A percentile compares a stretch with the other conserved stretches of the same genome.
Evolutionary conservation across 768 basidiomycete species (phyloP).

Genomic region (Lentinus tigrinus): DNA sequence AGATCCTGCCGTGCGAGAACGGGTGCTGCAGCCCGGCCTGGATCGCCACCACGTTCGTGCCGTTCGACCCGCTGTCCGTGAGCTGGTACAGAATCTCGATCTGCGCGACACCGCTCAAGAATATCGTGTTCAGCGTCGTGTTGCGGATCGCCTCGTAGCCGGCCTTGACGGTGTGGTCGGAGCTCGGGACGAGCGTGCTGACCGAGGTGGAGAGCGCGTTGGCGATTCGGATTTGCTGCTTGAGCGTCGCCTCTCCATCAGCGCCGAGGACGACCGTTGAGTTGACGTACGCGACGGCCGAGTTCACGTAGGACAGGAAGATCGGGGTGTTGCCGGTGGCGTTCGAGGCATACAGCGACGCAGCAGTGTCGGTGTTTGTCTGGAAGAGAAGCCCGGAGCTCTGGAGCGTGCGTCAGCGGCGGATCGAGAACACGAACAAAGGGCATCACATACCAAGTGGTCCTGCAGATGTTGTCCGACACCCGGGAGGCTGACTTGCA

Average conservation of each 20-base stretch:
- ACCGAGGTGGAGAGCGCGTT: conserved; percentile 31
- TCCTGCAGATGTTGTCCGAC: conserved; percentile 63
- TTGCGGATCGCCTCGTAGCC: conserved; percentile 60
- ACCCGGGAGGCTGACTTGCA: conserved; percentile 50
- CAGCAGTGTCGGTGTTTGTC: conserved; percentile 34
- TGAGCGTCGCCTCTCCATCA: conserved; percentile 31
- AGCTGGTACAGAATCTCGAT: conserved; percentile 55
- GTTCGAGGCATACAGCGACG: not conserved
- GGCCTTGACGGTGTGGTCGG: conserved; percentile 38
- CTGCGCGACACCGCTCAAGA: conserved; percentile 44
- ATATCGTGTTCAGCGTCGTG: conserved; percentile 38
- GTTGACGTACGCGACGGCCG: conserved; percentile 62
- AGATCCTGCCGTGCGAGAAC: conserved; percentile 61
- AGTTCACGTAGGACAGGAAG: conserved; percentile 62
- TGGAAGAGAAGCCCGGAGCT: conserved; percentile 38
- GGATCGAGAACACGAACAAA: not conserved
- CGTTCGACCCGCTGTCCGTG: conserved; percentile 38
- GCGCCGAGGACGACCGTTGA: conserved; percentile 42
- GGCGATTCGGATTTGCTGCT: conserved; percentile 33
- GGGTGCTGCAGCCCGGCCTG: conserved; percentile 71
- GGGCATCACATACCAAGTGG: conserved; percentile 37
- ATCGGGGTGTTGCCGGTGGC: not conserved
- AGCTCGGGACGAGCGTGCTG: conserved; percentile 41
- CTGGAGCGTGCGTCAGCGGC: conserved; percentile 17
- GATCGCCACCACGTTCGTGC: conserved; percentile 46